A percentile compares a stretch with the other conserved stretches of the same genome.
Conservation (phyloP, 345 rosid genomes). For the Arabis hirsuta region DNA sequence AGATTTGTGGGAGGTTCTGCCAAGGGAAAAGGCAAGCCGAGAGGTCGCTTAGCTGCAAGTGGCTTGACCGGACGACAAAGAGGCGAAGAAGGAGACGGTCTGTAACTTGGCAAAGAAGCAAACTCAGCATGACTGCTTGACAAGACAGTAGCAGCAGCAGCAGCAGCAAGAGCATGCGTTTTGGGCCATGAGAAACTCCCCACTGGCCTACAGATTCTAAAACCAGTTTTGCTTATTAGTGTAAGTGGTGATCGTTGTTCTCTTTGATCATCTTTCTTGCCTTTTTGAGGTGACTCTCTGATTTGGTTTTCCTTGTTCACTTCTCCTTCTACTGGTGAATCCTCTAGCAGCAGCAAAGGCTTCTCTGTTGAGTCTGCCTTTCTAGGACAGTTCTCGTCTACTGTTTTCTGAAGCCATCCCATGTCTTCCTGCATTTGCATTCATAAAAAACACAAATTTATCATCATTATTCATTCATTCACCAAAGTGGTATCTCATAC, state of each 20-base stretch:
- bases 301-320: constrained; percentile 24
- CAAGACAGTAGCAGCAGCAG: constrained; percentile 20
- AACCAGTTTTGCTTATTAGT: constrained; percentile 59
- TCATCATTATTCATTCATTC: constrained; percentile 10
- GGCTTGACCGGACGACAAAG: constrained; percentile 57
- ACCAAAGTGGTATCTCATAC: background rate
- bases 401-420: constrained; percentile 47
- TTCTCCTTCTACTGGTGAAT: constrained; percentile 36
- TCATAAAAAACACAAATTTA: constrained; percentile 1
- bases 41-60: constrained; percentile 52
- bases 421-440: constrained; percentile 58
- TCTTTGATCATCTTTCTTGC: constrained; percentile 55
- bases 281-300: constrained; percentile 11
- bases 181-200: constrained; percentile 82
- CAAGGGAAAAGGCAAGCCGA: constrained; percentile 32
- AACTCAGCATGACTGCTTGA: constrained; percentile 47
- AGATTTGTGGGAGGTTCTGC: constrained; percentile 32
- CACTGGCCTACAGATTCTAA: constrained; percentile 81
- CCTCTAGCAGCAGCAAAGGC: constrained; percentile 36
- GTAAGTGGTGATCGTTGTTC: constrained; percentile 55
- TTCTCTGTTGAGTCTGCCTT: constrained; percentile 23
- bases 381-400: constrained; percentile 24
- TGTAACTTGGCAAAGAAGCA: constrained; percentile 51
- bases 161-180: constrained; percentile 42
- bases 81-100: constrained; percentile 29